Evolutionary conservation across 768 basidiomycete species (phyloP).

Genomic region (Clitopilus passeckerianus): DNA sequence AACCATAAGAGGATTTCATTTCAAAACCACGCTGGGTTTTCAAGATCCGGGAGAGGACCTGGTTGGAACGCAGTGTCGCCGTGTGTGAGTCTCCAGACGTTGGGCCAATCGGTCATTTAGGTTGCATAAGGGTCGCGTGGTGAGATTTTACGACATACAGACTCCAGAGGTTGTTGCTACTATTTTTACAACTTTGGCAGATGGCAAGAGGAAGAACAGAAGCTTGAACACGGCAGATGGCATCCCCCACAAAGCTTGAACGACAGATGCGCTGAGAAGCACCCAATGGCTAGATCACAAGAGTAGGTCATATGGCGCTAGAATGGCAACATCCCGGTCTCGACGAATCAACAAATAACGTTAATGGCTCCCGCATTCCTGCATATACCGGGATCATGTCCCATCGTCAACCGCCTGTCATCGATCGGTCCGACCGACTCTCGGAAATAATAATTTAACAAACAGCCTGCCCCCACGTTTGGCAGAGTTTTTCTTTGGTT

Average conservation of each 20-base stretch:
- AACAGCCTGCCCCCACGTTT: background rate
- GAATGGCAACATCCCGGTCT: background rate
- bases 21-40: background rate
- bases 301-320: constrained; percentile 17
- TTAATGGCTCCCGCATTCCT: background rate
- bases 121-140: background rate
- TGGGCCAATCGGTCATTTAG: background rate
- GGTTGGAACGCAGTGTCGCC: background rate
- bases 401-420: background rate
- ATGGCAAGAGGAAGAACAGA: background rate
- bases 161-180: too few relatives aligned
- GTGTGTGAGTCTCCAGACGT: background rate
- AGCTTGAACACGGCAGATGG: background rate
- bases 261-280: background rate
- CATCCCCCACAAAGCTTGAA: background rate
- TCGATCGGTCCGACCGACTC: background rate
- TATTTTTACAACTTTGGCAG: background rate
- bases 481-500: background rate
- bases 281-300: background rate
- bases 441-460: background rate
- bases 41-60: background rate
- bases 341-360: background rate
- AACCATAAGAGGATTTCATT: background rate
- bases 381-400: background rate
- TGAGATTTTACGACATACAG: too few relatives aligned